Evolutionary conservation across 257 asterid genomes (phyloP), one percentile per base, ranked within the genome.

Genomic region (Rhazya stricta): DNA sequence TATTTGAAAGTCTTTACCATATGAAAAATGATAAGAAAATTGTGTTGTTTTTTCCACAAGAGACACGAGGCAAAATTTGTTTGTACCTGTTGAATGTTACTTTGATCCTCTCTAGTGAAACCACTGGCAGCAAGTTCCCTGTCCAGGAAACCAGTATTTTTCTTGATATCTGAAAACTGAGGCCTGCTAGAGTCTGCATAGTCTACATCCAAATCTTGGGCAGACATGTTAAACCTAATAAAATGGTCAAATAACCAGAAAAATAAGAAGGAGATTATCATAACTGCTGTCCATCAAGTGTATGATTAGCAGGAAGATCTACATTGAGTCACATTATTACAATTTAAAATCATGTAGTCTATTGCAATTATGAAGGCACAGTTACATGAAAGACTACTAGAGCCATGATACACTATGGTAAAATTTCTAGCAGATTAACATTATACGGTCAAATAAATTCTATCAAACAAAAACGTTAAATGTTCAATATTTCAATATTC

Each of bases 81-180:
- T 6, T 32, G 75, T 78, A 94, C 99, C 99, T 87, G 89, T 79
- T 92, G 94, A 43, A 92, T 87, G 63, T 84, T 94, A 66, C 78
- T 86, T 79, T 89, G 97, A 83, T 89, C 96, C 86, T 94, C 87
- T 84, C 89, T 86, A 75, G 92, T 90, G 83, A 94, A 94, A 70
- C 99, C 99, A 79, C 99, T 92, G 37, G 99, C 99, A 83, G 94
- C 96, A 82, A 92, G 98, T 76, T 90, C 94, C 89, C 82, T 89
- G 89, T 94, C 99, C 82, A 94, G 86, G 84, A 80, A 76, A 82
- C 97, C 97, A 62, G 85, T 80, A 78, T 68, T 91, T 83, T 86
- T 94, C 61, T 76, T 81, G 82, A 94, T 90, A 81, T 86, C 83
- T 4, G 91, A 85, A 77, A 94, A 89, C 58, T 71, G 88, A 79